Conservation (phyloP, 2,329 filamentous ascomycete species). For the Paecilomyces fulvus region DNA sequence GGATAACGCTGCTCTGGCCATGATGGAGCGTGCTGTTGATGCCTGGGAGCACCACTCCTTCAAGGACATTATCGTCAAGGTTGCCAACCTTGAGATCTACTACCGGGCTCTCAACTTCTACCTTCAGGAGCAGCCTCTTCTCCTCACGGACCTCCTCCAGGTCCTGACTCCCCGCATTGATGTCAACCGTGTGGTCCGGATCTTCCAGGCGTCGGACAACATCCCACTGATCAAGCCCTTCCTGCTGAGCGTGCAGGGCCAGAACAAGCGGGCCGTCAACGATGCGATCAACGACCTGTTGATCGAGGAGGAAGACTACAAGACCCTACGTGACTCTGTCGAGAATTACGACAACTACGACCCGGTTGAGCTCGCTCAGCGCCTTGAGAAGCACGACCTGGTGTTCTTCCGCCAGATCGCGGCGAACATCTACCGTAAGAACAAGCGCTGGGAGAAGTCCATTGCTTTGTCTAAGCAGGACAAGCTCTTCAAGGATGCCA, state of each 20-base stretch:
- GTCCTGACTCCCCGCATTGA: constrained; percentile 88
- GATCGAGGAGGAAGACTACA: constrained; percentile 98
- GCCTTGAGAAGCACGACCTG: constrained; percentile 92
- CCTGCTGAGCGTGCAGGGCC: constrained; percentile 86
- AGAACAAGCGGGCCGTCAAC: constrained; percentile 98
- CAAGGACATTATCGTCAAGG: constrained; percentile 98
- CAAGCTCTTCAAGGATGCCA: constrained; percentile 98
- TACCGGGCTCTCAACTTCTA: constrained; percentile 97
- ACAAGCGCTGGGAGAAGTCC: constrained; percentile 99
- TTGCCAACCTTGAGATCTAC: constrained; percentile 97
- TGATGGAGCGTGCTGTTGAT: constrained; percentile 96
- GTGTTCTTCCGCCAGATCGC: constrained; percentile 99
- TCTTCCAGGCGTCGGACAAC: constrained; percentile 98
- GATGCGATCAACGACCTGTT: constrained; percentile 95
- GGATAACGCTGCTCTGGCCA: constrained; percentile 91
- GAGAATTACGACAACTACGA: constrained; percentile 99
- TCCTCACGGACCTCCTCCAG: constrained; percentile 92
- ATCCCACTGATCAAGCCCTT: constrained; percentile 98
- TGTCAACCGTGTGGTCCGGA: constrained; percentile 96
- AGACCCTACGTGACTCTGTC: constrained; percentile 93
- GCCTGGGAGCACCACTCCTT: constrained; percentile 99
- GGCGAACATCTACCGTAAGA: constrained; percentile 97
- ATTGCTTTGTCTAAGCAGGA: constrained; percentile 97
- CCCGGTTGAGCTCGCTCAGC: constrained; percentile 79
- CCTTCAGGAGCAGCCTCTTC: constrained; percentile 88